phyloP scores from a whole-genome alignment of 1,139 yeast species.

The Taiozyma sp. region DNA sequence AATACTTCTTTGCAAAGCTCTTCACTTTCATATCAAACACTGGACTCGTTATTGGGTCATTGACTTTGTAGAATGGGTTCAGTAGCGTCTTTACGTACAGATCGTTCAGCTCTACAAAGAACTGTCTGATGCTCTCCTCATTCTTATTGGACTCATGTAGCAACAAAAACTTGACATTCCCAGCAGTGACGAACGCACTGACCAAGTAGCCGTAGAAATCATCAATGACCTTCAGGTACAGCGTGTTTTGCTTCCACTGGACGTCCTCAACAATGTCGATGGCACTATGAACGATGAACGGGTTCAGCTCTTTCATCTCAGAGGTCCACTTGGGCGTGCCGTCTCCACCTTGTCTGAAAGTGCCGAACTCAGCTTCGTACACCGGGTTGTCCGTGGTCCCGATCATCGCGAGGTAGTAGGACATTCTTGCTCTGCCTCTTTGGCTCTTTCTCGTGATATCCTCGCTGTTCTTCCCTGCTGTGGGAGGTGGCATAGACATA shows the following conservation, averaged over 20 bases:
- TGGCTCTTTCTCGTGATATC: no score
- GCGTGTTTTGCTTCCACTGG: conserved; percentile 69
- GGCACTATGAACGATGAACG: conserved; percentile 85
- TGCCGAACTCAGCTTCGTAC: conserved; percentile 84
- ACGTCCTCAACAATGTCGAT: conserved; percentile 85
- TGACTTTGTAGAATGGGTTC: conserved; percentile 81
- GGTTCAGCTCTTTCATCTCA: conserved; percentile 74
- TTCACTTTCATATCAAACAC: conserved; percentile 76
- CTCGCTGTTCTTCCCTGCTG: no score
- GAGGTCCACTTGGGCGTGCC: conserved; percentile 50
- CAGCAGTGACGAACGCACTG: conserved; percentile 84
- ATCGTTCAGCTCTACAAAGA: conserved; percentile 83
- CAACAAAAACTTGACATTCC: conserved; percentile 77
- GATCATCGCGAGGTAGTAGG: conserved; percentile 82
- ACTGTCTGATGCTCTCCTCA: conserved; percentile 78
- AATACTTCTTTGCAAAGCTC: conserved; percentile 69
- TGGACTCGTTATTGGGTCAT: conserved; percentile 69
- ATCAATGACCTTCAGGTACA: conserved; percentile 71
- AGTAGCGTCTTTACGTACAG: conserved; percentile 79
- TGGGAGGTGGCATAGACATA: no score
- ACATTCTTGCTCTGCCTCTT: conserved; percentile 32
- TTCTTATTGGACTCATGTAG: conserved; percentile 58
- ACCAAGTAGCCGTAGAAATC: conserved; percentile 78
- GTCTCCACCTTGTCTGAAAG: conserved; percentile 60
- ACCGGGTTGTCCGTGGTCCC: conserved; percentile 86